Conservation (phyloP, 768 basidiomycete species). For the Tulasnella sp. region DNA sequence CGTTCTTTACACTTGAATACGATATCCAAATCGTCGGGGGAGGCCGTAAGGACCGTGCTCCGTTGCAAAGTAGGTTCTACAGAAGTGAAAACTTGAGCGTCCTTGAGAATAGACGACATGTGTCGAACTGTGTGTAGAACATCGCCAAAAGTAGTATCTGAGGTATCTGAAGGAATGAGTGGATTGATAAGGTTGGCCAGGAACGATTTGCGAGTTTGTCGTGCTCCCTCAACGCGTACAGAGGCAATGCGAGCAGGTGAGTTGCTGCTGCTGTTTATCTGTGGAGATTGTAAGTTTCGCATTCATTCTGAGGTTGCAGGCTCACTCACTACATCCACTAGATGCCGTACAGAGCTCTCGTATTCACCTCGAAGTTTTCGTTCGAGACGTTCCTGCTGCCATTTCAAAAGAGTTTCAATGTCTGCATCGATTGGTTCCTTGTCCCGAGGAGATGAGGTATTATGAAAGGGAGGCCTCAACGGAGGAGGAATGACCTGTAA, state of each 20-base stretch:
- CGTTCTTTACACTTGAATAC: conserved; percentile 59
- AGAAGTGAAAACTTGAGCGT: conserved; percentile 64
- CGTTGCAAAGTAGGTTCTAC: conserved; percentile 53
- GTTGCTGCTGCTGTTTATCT: conserved; percentile 59
- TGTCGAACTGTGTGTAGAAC: conserved; percentile 57
- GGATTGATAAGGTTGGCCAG: conserved; percentile 68
- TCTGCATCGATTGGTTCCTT: conserved; percentile 37
- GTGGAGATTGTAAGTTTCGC: background rate
- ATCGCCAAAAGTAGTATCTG: conserved; percentile 38
- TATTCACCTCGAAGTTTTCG: conserved; percentile 63
- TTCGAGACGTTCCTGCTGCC: conserved; percentile 64
- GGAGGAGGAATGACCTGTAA: too few relatives aligned
- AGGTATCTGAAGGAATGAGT: conserved; percentile 22
- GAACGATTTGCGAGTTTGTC: conserved; percentile 63
- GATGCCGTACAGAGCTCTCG: conserved; percentile 49
- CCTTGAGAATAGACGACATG: conserved; percentile 50
- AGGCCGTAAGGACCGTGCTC: conserved; percentile 40
- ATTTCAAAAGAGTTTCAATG: conserved; percentile 44
- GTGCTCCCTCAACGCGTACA: conserved; percentile 70
- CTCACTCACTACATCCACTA: conserved; percentile 47
- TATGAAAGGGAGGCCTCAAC: conserved; percentile 40
- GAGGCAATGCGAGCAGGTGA: conserved; percentile 56
- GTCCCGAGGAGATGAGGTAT: conserved; percentile 42
- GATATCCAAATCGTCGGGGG: conserved; percentile 57
- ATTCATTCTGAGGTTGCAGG: conserved; percentile 25